Conservation (phyloP, 164 flowering plant genomes). For the Protea cynaroides region DNA sequence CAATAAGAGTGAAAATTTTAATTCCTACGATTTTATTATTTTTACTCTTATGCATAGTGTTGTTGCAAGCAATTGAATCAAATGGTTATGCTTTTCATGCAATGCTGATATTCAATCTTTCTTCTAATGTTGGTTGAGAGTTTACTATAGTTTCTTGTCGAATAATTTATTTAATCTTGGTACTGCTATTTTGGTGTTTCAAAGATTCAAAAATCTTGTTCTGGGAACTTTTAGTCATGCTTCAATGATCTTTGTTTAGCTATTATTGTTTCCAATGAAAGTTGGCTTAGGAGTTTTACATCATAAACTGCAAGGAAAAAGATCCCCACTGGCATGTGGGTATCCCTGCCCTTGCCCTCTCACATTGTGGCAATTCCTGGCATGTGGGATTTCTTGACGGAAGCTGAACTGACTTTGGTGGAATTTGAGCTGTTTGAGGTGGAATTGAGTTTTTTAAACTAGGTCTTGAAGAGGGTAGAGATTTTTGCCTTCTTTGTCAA, state of each 20-base stretch:
- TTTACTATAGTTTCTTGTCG: neutral
- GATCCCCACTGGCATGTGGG: too few relatives aligned
- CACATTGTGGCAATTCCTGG: too few relatives aligned
- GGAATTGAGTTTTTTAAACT: slow-evolving; percentile 56
- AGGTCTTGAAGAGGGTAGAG: slow-evolving; percentile 1
- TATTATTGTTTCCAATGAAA: too few relatives aligned
- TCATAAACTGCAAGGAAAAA: too few relatives aligned
- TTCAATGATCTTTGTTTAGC: neutral
- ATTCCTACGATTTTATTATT: too few relatives aligned
- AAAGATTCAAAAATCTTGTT: neutral
- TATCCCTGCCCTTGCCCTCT: too few relatives aligned
- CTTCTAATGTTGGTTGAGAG: neutral
- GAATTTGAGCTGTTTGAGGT: slow-evolving; percentile 21
- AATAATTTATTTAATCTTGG: neutral
- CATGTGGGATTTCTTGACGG: slow-evolving; percentile 43
- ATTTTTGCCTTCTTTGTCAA: slow-evolving; percentile 9
- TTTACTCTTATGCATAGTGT: too few relatives aligned
- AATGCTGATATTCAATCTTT: neutral
- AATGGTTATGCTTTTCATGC: neutral
- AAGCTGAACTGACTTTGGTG: slow-evolving; percentile 13
- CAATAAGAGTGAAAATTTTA: too few relatives aligned
- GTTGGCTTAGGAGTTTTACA: too few relatives aligned
- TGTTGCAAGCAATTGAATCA: neutral
- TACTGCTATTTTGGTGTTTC: too few relatives aligned
- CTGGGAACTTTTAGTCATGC: neutral